A percentile compares a stretch with the other conserved stretches of the same genome.
Conservation (phyloP, 2,329 filamentous ascomycete species). For the Aspergillus sp. region DNA sequence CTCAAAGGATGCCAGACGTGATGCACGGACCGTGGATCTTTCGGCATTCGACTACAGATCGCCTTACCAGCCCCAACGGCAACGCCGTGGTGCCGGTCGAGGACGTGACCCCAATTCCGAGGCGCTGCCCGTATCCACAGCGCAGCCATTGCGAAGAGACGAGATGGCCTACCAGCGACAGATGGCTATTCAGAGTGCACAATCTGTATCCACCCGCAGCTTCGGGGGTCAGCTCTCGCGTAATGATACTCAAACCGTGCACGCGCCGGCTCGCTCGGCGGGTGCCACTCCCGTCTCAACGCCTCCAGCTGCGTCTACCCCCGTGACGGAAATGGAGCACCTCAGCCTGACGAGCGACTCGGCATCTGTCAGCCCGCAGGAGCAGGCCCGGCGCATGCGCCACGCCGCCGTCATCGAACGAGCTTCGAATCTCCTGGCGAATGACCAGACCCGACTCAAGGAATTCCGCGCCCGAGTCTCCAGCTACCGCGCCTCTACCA, state of each 20-base stretch:
- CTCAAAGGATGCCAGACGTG: conserved; percentile 79
- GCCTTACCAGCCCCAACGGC: conserved; percentile 64
- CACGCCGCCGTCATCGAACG: conserved; percentile 85
- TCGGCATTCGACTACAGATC: conserved; percentile 78
- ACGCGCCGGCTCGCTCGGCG: conserved; percentile 43
- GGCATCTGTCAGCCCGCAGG: conserved; percentile 63
- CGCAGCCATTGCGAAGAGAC: conserved; percentile 77
- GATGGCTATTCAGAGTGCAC: conserved; percentile 84
- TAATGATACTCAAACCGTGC: conserved; percentile 45
- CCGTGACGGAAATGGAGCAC: conserved; percentile 48
- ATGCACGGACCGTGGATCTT: conserved; percentile 83
- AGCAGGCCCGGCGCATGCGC: conserved; percentile 75
- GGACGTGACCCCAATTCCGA: conserved; percentile 88
- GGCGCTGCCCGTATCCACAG: conserved; percentile 70
- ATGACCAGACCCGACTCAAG: conserved; percentile 70
- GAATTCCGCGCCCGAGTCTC: conserved; percentile 80
- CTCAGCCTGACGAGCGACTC: conserved; percentile 48
- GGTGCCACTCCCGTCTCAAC: conserved; percentile 26
- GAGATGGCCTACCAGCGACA: conserved; percentile 90
- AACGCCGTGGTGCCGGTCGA: conserved; percentile 61
- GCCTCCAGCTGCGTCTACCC: conserved; percentile 27
- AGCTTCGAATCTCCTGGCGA: conserved; percentile 75
- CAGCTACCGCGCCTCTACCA: conserved; percentile 67
- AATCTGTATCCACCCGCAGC: conserved; percentile 73
- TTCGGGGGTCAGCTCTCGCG: conserved; percentile 83